These are phyloP conservation scores for Wickerhamiella brachini DNA, from an alignment of 805 yeast species.

Conservation along the genomic window DNA sequence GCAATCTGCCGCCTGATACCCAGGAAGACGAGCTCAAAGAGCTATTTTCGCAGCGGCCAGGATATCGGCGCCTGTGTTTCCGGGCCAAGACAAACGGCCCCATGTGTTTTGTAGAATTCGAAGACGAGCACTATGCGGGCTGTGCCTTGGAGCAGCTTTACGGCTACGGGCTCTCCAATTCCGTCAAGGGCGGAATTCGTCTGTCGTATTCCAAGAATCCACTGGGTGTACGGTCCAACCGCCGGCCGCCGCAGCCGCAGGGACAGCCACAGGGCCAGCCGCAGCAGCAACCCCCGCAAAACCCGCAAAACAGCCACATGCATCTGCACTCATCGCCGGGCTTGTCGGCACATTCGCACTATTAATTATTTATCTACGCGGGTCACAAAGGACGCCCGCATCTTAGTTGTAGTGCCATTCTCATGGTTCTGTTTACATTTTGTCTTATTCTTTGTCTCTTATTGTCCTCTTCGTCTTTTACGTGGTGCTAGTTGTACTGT, in stretches of 20 bases:
- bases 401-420: neutral
- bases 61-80: slow-evolving; percentile 85
- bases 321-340: neutral
- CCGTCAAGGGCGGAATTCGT: slow-evolving; percentile 87
- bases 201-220: slow-evolving; percentile 93
- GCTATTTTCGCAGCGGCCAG: slow-evolving; percentile 75
- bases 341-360: neutral
- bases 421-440: neutral
- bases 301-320: neutral
- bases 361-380: neutral
- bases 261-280: neutral
- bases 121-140: slow-evolving; percentile 87
- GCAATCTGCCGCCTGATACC: slow-evolving; percentile 94
- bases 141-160: slow-evolving; percentile 86
- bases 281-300: neutral
- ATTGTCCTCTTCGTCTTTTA: too few relatives aligned
- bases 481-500: too few relatives aligned
- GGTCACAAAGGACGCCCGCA: neutral
- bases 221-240: slow-evolving; percentile 79
- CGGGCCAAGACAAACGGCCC: slow-evolving; percentile 83
- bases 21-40: slow-evolving; percentile 84
- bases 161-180: slow-evolving; percentile 80
- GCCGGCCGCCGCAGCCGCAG: neutral
- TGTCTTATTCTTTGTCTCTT: neutral
- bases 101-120: slow-evolving; percentile 98